Percentiles rank a stretch among this genome's conserved stretches.
These are phyloP conservation scores for Poteriospumella lacustris DNA, from an alignment of 108 stramenopile species.

Conservation along the genomic window DNA sequence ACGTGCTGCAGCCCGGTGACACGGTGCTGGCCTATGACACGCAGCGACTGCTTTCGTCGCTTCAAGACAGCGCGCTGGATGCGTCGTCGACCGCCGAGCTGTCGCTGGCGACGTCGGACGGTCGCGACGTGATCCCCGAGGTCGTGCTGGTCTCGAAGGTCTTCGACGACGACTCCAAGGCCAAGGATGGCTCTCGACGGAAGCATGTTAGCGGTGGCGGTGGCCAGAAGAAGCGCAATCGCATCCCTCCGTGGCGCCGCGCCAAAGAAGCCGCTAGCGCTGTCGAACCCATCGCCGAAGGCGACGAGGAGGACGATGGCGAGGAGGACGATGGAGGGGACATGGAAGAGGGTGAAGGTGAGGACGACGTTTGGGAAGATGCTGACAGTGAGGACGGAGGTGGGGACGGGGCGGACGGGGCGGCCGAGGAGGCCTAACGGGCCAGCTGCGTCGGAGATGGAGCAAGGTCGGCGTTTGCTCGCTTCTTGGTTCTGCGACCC, in stretches of 20 bases:
- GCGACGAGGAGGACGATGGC: constrained; percentile 42
- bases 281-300: constrained; percentile 46
- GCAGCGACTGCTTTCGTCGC: no score
- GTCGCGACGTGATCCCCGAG: constrained; percentile 69
- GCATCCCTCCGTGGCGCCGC: background rate
- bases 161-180: constrained; percentile 44
- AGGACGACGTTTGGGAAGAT: constrained; percentile 42
- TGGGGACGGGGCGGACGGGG: constrained; percentile 59
- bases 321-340: background rate
- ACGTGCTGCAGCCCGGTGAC: constrained; percentile 92
- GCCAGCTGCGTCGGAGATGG: no score
- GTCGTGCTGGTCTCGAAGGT: constrained; percentile 92
- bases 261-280: background rate
- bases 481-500: no score
- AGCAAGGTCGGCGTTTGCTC: no score
- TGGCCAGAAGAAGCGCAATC: constrained; percentile 71
- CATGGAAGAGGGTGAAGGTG: constrained; percentile 69
- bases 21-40: constrained; percentile 89
- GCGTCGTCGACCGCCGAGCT: background rate
- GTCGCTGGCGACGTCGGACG: no score
- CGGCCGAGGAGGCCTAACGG: constrained; percentile 36
- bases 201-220: no score
- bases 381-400: constrained; percentile 59
- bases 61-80: background rate
- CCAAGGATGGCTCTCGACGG: no score